Conservation (phyloP, 2,329 filamentous ascomycete genomes). For the Microcyclospora tardicrescens region DNA sequence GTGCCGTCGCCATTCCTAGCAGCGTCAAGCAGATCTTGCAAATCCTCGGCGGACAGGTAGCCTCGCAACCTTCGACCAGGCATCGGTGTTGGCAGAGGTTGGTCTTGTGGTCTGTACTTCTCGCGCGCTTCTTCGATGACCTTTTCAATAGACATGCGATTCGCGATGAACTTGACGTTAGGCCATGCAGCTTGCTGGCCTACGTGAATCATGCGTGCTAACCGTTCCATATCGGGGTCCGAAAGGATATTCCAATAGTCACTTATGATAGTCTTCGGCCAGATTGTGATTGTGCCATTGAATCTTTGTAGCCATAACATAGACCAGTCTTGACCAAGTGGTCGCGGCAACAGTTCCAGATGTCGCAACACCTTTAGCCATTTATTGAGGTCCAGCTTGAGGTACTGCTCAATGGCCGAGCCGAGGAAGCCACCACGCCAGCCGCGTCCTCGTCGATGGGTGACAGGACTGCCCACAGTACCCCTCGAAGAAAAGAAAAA, state of each 20-base stretch:
- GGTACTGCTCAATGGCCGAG: slow-evolving; percentile 80
- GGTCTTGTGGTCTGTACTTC: slow-evolving; percentile 23
- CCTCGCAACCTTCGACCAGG: slow-evolving; percentile 13
- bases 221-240: slow-evolving; percentile 61
- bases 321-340: slow-evolving; percentile 89
- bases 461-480: slow-evolving; percentile 82
- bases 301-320: slow-evolving; percentile 95
- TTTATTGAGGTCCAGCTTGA: slow-evolving; percentile 93
- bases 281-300: slow-evolving; percentile 88
- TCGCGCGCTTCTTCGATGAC: slow-evolving; percentile 45
- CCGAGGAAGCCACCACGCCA: slow-evolving; percentile 95
- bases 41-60: slow-evolving; percentile 35
- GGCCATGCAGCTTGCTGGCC: slow-evolving; percentile 84
- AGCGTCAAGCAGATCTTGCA: slow-evolving; percentile 27
- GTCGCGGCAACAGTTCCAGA: slow-evolving; percentile 78
- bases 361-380: slow-evolving; percentile 93
- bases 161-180: slow-evolving; percentile 80
- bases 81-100: slow-evolving; percentile 19
- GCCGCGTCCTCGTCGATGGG: slow-evolving; percentile 80
- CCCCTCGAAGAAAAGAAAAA: slow-evolving; percentile 97
- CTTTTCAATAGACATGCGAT: slow-evolving; percentile 72
- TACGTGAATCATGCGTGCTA: slow-evolving; percentile 80
- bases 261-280: slow-evolving; percentile 65
- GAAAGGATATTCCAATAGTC: slow-evolving; percentile 81
- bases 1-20: slow-evolving; percentile 18